Evolutionary conservation across 768 basidiomycete genomes (phyloP).

Genomic region (Floccularia luteovirens): DNA sequence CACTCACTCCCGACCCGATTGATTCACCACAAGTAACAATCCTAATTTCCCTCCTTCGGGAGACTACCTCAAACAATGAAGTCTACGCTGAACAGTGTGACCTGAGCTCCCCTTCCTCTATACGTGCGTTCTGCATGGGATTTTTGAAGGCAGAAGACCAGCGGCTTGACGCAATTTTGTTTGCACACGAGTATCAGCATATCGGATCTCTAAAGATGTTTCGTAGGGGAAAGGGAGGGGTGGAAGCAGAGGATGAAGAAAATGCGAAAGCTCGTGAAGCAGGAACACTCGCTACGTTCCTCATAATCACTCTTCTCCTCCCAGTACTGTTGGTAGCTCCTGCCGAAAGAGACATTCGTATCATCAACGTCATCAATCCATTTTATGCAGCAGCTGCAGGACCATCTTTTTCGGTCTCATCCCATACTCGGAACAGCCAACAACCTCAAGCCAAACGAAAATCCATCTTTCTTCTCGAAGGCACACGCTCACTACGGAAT

Average conservation of each 20-base stretch:
- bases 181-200: constrained; percentile 69
- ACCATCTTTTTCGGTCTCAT: constrained; percentile 5
- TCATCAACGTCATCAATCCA: constrained; percentile 81
- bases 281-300: constrained; percentile 62
- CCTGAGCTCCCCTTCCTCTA: constrained; percentile 53
- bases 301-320: constrained; percentile 71
- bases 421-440: constrained; percentile 6
- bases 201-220: constrained; percentile 39
- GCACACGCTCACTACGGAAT: constrained; percentile 55
- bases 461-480: constrained; percentile 50
- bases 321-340: constrained; percentile 78
- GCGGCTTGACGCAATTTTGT: constrained; percentile 71
- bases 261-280: constrained; percentile 34
- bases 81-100: constrained; percentile 80
- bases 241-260: constrained; percentile 12
- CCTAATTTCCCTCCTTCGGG: constrained; percentile 59
- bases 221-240: constrained; percentile 8
- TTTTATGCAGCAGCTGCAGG: constrained; percentile 76
- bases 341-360: constrained; percentile 84
- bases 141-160: constrained; percentile 62
- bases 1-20: constrained; percentile 55
- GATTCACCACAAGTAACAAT: constrained; percentile 46
- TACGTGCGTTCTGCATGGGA: constrained; percentile 60
- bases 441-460: constrained; percentile 8
- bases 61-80: constrained; percentile 63